Evolutionary conservation across 2,329 filamentous ascomycete genomes (phyloP).

Genomic region (Sporothrix brunneoviolacea): DNA sequence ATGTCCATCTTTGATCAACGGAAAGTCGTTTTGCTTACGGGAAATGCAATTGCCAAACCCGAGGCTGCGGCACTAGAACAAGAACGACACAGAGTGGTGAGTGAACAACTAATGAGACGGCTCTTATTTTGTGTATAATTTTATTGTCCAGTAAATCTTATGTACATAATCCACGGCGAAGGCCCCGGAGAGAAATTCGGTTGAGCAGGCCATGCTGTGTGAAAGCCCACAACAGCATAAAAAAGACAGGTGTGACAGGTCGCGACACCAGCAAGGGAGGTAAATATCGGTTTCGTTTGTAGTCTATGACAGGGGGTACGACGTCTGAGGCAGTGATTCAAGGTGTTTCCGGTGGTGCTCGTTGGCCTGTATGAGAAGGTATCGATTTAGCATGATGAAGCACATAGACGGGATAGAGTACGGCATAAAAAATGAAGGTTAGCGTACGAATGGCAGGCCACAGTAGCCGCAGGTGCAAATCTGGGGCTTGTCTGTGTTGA

Average conservation of each 20-base stretch:
- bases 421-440: too few species aligned
- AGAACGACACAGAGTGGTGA: too few species aligned
- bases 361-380: conserved; percentile 59
- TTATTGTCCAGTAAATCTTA: too few species aligned
- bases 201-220: background rate
- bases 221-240: background rate
- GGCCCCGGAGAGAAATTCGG: background rate
- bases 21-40: too few species aligned
- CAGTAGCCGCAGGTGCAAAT: conserved; percentile 87
- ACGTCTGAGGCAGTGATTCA: conserved; percentile 70
- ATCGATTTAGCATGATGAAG: too few species aligned
- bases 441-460: conserved; percentile 80
- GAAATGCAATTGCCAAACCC: too few species aligned
- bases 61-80: too few species aligned
- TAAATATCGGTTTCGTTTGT: background rate
- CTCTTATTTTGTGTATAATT: too few species aligned
- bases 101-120: too few species aligned
- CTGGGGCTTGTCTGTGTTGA: conserved; percentile 96
- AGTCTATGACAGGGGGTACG: conserved; percentile 61
- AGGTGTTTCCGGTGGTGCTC: conserved; percentile 82
- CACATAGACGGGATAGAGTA: too few species aligned
- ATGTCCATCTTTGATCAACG: too few species aligned
- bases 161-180: background rate
- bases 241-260: background rate
- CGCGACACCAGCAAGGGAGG: background rate